These are phyloP conservation scores for Geosmithia flava DNA, from an alignment of 2,329 filamentous ascomycete genomes.

Conservation along the genomic window DNA sequence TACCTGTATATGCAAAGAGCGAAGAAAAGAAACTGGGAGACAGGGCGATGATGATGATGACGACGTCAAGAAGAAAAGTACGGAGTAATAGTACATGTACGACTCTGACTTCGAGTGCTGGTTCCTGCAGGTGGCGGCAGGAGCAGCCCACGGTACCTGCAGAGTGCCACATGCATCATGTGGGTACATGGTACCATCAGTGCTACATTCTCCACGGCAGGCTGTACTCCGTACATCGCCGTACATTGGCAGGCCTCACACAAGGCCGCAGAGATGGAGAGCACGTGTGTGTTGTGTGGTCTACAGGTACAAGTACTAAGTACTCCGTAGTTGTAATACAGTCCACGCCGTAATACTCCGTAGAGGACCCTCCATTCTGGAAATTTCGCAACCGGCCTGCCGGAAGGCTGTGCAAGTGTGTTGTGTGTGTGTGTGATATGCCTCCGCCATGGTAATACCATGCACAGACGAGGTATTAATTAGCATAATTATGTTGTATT, in stretches of 20 bases:
- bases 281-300: background rate
- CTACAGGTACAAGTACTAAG: too few relatives aligned
- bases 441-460: background rate
- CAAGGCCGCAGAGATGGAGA: background rate
- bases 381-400: background rate
- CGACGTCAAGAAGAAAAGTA: background rate
- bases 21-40: too few relatives aligned
- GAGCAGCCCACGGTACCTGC: background rate
- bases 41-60: background rate
- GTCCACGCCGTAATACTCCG: too few relatives aligned
- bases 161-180: background rate
- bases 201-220: too few relatives aligned
- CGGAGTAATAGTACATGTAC: too few relatives aligned
- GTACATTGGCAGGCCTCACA: background rate
- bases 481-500: background rate
- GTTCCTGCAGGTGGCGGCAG: conserved; percentile 1
- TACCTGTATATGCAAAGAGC: too few relatives aligned
- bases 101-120: background rate
- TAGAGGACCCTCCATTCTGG: background rate
- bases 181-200: too few relatives aligned
- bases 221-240: too few relatives aligned
- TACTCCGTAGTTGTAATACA: too few relatives aligned
- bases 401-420: background rate
- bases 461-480: background rate
- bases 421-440: too few relatives aligned